These are phyloP conservation scores for Chlorella sp. DNA, from an alignment of 139 green algal species.

Conservation along the genomic window DNA sequence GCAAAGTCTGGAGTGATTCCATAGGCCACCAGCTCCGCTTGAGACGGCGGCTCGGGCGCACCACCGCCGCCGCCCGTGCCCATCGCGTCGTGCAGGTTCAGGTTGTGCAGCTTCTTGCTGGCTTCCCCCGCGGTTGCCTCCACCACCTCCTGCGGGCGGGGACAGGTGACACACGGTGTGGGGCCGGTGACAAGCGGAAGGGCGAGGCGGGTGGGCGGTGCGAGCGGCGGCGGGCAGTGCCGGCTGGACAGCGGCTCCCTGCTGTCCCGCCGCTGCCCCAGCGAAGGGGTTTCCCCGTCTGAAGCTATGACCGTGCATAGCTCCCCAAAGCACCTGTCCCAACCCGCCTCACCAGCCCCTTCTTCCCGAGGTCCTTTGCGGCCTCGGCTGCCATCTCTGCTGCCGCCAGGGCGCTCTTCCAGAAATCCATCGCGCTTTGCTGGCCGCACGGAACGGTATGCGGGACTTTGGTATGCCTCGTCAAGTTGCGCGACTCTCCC, in stretches of 20 bases:
- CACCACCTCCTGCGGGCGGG: conserved; percentile 37
- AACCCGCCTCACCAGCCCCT: conserved; percentile 29
- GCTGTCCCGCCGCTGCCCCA: background rate
- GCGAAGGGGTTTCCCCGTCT: background rate
- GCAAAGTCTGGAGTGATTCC: conserved; percentile 63
- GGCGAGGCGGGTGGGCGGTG: background rate
- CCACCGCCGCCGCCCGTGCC: background rate
- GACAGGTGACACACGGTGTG: background rate
- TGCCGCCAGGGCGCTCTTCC: conserved; percentile 3
- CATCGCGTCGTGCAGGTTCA: conserved; percentile 42
- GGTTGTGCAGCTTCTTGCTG: conserved; percentile 33
- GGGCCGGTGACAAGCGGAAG: background rate
- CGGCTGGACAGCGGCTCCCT: background rate
- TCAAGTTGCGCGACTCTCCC: background rate
- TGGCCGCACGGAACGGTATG: background rate
- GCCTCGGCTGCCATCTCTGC: conserved; percentile 24
- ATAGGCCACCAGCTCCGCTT: conserved; percentile 49
- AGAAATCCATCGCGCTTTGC: conserved; percentile 25
- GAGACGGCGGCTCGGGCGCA: background rate
- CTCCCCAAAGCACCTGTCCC: background rate
- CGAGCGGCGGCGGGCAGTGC: background rate
- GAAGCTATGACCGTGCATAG: background rate
- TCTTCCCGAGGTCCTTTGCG: conserved; percentile 40
- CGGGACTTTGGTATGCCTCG: background rate
- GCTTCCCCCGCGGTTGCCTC: conserved; percentile 49